These are phyloP conservation scores for Violaceomyces palustris DNA, from an alignment of 1,284 basidiomycete genomes.

Conservation along the genomic window DNA sequence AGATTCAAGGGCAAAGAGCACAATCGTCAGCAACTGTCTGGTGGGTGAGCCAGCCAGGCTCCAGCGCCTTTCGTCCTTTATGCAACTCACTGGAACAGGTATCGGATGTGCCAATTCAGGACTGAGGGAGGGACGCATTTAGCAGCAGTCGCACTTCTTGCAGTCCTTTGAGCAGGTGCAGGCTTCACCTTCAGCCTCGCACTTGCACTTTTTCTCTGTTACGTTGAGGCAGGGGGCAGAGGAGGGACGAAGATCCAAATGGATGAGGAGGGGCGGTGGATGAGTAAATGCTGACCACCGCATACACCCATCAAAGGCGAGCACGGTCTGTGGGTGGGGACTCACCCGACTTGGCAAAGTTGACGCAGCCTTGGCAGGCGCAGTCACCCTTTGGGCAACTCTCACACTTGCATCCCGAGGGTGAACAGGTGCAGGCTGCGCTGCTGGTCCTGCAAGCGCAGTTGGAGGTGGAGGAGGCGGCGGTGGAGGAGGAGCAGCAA, in stretches of 20 bases:
- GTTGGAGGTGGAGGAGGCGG: conserved; percentile 5
- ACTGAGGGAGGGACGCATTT: conserved; percentile 1
- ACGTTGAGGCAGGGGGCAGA: background rate
- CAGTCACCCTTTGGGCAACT: no score
- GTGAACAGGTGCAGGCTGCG: conserved; percentile 13
- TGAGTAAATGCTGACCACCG: no score
- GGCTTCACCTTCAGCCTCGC: conserved; percentile 12
- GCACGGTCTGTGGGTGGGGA: background rate
- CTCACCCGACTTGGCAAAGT: conserved; percentile 5
- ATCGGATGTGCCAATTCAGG: no score
- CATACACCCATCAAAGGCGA: no score
- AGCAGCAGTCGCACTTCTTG: conserved; percentile 25
- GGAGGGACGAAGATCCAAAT: background rate
- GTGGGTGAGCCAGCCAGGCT: no score
- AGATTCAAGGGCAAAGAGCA: no score
- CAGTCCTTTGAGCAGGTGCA: conserved; percentile 25
- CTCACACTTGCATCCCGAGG: conserved; percentile 14
- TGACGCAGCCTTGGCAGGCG: no score
- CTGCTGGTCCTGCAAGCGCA: conserved; percentile 1
- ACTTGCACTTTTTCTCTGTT: conserved; percentile 21
- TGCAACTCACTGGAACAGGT: no score
- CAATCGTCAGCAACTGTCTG: no score
- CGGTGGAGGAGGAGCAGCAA: no score
- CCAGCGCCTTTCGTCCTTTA: no score
- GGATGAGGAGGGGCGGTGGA: background rate